Base-by-base conservation (phyloP, 257 asterid genomes). In the Solanum chmielewskii region DNA sequence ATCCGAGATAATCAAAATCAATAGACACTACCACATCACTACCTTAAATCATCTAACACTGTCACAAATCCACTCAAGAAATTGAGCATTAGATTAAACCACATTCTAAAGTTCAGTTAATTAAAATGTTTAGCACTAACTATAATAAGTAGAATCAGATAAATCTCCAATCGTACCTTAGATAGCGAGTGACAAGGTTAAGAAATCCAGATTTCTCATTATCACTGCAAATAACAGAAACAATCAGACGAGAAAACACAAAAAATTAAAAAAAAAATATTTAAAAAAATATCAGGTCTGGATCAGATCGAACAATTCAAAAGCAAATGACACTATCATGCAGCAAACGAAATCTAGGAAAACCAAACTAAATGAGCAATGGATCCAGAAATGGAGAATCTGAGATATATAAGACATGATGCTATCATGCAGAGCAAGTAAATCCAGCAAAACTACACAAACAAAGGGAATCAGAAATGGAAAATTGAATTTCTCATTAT, bases 161-260 rank as follows among this genome's bases (percentile, higher is more conserved):
- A 71, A 3, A 16, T 11, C 69, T 37, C 18, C 39, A 69, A 49
- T 33, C 15, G 87, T 90, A 96, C 99, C 99, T 96, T 87, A 96
- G 96, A 83, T 94, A 95, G 92, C 99, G 99, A 80, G 95, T 13
- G 59, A 94, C 96, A 88, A 94, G 94, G 83, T 91, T 91, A 92
- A 94, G 90, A 90, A 93, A 94, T 93, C 95, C 98, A 88, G 95
- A 91, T 92, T 95, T 95, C 95, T 96, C 98, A 85, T 95, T 94
- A 23, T 94, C 97, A 91, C 99, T 96, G 93, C 91, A 90, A 83
- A 82, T 11, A 5, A 27, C 74, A 18, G 12, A 4, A 33, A 88
- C 9, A 33, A 66, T 15, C 9, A 86, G 41, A 3, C 35, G 11
- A 35, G 71, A 33, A 86, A 82, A 91, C 62, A 44, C 9, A 3